These are phyloP conservation scores for Daldinia grandis DNA, from an alignment of 495 filamentous ascomycete genomes.

Conservation along the genomic window DNA sequence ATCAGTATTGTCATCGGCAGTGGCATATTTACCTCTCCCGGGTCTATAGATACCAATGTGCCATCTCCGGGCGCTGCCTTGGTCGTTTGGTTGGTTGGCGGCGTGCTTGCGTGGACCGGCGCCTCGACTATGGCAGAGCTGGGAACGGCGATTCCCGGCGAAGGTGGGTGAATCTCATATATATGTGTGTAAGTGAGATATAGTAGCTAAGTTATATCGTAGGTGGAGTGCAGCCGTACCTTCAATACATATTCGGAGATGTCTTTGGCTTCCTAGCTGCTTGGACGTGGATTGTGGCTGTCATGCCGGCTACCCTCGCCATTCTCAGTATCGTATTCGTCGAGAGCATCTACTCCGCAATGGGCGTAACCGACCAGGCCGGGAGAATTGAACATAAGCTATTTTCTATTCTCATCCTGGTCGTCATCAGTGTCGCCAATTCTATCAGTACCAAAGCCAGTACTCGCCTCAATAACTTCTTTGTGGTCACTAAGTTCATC, in stretches of 20 bases:
- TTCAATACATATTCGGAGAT: conserved; percentile 65
- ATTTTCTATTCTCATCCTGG: conserved; percentile 55
- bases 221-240: conserved; percentile 64
- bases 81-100: conserved; percentile 62
- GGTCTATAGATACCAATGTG: conserved; percentile 64
- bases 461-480: conserved; percentile 63
- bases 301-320: conserved; percentile 65
- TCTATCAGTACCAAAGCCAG: conserved; percentile 65
- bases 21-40: conserved; percentile 65
- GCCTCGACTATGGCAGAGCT: conserved; percentile 64
- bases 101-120: conserved; percentile 65
- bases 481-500: conserved; percentile 61
- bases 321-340: conserved; percentile 68
- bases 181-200: background rate
- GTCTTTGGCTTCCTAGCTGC: conserved; percentile 62
- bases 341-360: conserved; percentile 61
- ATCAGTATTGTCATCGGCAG: conserved; percentile 65
- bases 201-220: background rate
- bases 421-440: conserved; percentile 59
- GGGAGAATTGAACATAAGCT: conserved; percentile 56
- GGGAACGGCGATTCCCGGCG: conserved; percentile 61
- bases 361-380: conserved; percentile 54
- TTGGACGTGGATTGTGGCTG: conserved; percentile 67
- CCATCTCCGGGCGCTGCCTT: conserved; percentile 62
- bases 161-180: conserved; percentile 44